These are phyloP conservation scores for Penicillium palitans DNA, from an alignment of 2,329 filamentous ascomycete species.

Conservation along the genomic window DNA sequence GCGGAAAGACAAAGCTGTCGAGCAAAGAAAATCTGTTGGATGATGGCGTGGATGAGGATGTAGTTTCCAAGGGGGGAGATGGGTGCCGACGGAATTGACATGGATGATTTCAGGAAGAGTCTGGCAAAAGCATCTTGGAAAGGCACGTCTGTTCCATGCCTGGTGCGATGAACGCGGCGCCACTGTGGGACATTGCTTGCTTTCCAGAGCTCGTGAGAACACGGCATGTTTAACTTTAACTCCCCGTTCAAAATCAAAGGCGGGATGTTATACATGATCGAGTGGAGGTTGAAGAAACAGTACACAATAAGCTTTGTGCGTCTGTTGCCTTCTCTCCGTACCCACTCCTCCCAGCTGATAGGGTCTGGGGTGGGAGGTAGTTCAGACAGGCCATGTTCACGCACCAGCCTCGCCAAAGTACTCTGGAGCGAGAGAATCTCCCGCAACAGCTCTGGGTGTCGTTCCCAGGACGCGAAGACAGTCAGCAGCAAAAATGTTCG, in stretches of 20 bases:
- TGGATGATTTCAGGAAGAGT: slow-evolving; percentile 43
- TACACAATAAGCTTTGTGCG: slow-evolving; percentile 59
- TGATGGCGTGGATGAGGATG: slow-evolving; percentile 55
- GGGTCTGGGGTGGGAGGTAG: slow-evolving; percentile 37
- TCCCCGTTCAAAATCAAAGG: slow-evolving; percentile 59
- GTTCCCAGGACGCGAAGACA: slow-evolving; percentile 61
- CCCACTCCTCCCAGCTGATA: slow-evolving; percentile 56
- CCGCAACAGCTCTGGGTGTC: slow-evolving; percentile 57
- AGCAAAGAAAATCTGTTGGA: slow-evolving; percentile 56
- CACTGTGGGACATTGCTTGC: slow-evolving; percentile 53
- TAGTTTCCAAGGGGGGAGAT: slow-evolving; percentile 56
- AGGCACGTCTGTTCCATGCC: slow-evolving; percentile 37
- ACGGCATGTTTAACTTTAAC: slow-evolving; percentile 56
- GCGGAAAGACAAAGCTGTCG: slow-evolving; percentile 50
- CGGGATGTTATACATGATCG: slow-evolving; percentile 62
- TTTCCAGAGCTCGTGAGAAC: slow-evolving; percentile 57
- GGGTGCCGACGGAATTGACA: slow-evolving; percentile 35
- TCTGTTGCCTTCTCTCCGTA: slow-evolving; percentile 53
- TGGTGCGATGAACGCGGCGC: slow-evolving; percentile 43
- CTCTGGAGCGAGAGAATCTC: slow-evolving; percentile 60
- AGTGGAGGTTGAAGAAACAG: slow-evolving; percentile 61
- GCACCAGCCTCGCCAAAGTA: slow-evolving; percentile 56
- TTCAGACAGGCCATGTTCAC: slow-evolving; percentile 53
- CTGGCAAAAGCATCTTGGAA: slow-evolving; percentile 50
- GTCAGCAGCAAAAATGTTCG: slow-evolving; percentile 56